phyloP scores from a whole-genome alignment of 371 early-diverging fungal genomes.

The Capniomyces stellatus region DNA sequence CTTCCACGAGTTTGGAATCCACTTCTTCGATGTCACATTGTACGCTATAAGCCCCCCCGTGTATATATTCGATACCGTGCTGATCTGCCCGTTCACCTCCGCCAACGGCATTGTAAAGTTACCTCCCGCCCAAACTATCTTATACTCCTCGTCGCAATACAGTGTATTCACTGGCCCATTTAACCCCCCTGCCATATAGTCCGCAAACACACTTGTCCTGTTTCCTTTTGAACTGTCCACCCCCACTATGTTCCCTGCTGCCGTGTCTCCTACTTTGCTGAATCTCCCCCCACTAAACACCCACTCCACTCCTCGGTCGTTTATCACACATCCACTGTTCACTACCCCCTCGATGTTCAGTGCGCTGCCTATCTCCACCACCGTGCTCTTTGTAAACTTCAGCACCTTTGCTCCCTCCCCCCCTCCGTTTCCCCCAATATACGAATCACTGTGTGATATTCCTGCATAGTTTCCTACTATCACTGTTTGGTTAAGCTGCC shows the following conservation, averaged over 20 bases:
- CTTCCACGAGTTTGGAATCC: constrained; percentile 15
- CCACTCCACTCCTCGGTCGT: background rate
- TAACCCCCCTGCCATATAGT: constrained; percentile 32
- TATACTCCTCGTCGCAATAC: constrained; percentile 31
- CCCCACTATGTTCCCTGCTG: background rate
- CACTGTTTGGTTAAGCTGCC: background rate
- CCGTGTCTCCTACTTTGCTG: background rate
- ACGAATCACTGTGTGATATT: background rate
- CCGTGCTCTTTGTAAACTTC: background rate
- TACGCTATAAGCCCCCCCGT: constrained; percentile 18
- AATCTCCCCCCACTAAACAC: background rate
- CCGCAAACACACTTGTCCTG: constrained; percentile 36
- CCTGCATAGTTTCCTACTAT: background rate
- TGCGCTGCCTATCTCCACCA: background rate
- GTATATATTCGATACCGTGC: constrained; percentile 9
- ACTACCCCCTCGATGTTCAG: background rate
- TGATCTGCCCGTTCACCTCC: constrained; percentile 7
- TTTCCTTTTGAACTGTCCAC: constrained; percentile 13
- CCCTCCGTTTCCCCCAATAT: background rate
- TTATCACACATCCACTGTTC: constrained; percentile 6
- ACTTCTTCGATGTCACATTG: constrained; percentile 3
- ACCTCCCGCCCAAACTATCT: constrained; percentile 22
- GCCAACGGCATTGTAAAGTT: constrained; percentile 17
- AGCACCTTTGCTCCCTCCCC: background rate
- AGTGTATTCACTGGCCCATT: constrained; percentile 46